phyloP scores from a whole-genome alignment of 345 rosid genomes.

The Melastoma malabathricum region DNA sequence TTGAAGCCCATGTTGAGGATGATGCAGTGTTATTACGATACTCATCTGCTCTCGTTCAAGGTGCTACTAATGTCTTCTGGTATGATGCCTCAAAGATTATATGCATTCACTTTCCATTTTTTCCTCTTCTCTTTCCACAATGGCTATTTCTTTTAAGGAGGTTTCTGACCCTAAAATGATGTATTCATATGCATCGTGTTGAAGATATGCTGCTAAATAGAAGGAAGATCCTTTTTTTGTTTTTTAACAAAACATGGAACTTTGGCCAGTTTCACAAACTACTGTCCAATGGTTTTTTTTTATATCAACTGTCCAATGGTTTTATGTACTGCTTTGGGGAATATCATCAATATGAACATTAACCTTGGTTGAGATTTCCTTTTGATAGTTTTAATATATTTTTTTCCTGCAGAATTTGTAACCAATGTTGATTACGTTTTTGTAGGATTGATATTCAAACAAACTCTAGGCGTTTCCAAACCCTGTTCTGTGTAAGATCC shows the following conservation, averaged over 20 bases:
- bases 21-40: conserved; percentile 67
- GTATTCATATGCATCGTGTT: no score
- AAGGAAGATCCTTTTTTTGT: no score
- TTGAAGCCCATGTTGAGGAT: conserved; percentile 69
- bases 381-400: background rate
- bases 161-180: no score
- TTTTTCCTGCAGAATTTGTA: conserved; percentile 4
- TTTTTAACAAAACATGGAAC: no score
- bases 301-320: no score
- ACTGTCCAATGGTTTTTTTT: no score
- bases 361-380: background rate
- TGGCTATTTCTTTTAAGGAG: background rate
- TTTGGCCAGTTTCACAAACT: no score
- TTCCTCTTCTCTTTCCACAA: background rate
- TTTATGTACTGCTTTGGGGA: no score
- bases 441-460: conserved; percentile 94
- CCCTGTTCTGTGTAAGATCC: conserved; percentile 54
- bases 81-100: conserved; percentile 19
- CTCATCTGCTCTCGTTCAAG: conserved; percentile 96
- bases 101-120: background rate
- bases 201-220: no score
- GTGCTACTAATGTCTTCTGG: conserved; percentile 98
- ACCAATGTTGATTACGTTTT: background rate
- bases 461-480: conserved; percentile 65
- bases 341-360: no score